These are phyloP conservation scores for Tubosaeta brunneosetosa DNA, from an alignment of 768 basidiomycete genomes.

Conservation along the genomic window DNA sequence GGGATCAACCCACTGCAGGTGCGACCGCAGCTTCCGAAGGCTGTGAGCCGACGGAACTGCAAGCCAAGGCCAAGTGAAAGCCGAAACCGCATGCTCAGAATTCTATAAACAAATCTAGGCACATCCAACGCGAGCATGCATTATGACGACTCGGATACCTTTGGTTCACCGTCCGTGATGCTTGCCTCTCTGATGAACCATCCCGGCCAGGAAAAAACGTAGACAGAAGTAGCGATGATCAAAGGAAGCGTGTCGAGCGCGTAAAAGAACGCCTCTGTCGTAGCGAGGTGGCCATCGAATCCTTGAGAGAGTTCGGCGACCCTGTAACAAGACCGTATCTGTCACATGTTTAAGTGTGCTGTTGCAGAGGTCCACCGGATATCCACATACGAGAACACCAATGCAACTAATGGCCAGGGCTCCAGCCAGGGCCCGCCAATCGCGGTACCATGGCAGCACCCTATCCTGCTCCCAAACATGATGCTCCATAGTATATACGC, in stretches of 20 bases:
- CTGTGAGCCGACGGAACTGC: not conserved
- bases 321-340: conserved; percentile 65
- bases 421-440: conserved; percentile 55
- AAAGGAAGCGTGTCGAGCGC: conserved; percentile 64
- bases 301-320: conserved; percentile 60
- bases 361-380: not conserved
- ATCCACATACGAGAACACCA: conserved; percentile 53
- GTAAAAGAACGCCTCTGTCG: conserved; percentile 61
- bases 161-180: not conserved
- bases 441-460: conserved; percentile 42
- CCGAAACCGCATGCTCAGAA: not conserved
- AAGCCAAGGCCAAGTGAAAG: not conserved
- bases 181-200: conserved; percentile 36
- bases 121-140: too few species aligned
- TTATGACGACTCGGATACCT: conserved; percentile 25
- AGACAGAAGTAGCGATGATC: conserved; percentile 53
- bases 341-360: not conserved
- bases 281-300: conserved; percentile 52
- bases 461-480: conserved; percentile 38
- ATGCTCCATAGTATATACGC: conserved; percentile 35
- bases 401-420: conserved; percentile 52
- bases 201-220: conserved; percentile 63
- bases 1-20: not conserved
- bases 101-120: too few species aligned
- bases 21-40: not conserved